Base-by-base conservation (phyloP, 495 filamentous ascomycete species). In the Margaritispora aquatica region DNA sequence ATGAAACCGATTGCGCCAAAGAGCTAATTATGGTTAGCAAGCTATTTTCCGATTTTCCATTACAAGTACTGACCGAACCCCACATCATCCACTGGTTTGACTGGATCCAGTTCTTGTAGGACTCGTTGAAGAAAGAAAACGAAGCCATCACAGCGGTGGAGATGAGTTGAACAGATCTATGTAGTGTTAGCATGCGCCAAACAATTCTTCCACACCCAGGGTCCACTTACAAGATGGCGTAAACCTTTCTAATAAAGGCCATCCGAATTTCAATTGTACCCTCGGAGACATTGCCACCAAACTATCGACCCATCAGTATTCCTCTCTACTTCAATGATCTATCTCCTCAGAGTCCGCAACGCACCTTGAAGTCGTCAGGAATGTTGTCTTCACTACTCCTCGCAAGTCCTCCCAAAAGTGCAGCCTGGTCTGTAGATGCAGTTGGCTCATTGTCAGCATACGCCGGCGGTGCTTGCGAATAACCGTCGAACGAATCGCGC, bases 181-280 rank as follows among this genome's bases (percentile, higher is more conserved):
- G 58, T 65, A 78, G 74, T 46, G 59, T 80, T 74, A 66, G 54
- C 61, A 38, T 23, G 38, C 19, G 21, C 20, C n/a, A n/a, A 41
- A 21, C 10, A 54, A 17, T 2, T 65, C 11, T 54, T 4, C 17
- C 5, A n/a, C 15, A 20, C 13, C 10, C 5, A 19, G 1, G 27
- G 5, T 5, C 5, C 48, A 53, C 83, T 75, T 75, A 88, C 81
- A 93, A 73, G 67, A 93, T 93, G 21, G 87, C 78, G 72, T 93
- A 92, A 57, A 91, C 88, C 74, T 99, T 99, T 68, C 94, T 89
- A 60, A 99, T 84, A 74, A 99, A 98, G 76, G 92, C 88, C 85
- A 97, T 96, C 60, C 94, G 88, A 71, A 98, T 96, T 61, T 94
- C 90, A 67, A 97, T 77, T 10, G 92, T 95, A 41, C 87, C 95